phyloP scores from a whole-genome alignment of 371 early-diverging fungal genomes.

The Apophysomyces variabilis region DNA sequence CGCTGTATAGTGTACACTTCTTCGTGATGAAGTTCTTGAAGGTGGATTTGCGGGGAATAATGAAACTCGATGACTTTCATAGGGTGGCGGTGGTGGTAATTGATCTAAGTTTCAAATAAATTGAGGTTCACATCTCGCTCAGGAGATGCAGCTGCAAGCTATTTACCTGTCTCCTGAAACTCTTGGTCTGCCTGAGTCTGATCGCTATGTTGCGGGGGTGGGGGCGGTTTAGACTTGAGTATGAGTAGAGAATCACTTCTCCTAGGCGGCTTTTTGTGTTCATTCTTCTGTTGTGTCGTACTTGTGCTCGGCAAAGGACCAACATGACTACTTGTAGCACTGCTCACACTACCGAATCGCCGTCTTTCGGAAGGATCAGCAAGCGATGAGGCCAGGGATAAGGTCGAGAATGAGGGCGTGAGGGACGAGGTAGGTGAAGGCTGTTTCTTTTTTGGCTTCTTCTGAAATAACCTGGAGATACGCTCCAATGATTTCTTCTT shows the following conservation, averaged over 20 bases:
- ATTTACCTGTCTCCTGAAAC: conserved; percentile 11
- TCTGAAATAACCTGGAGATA: conserved; percentile 48
- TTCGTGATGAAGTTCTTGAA: conserved; percentile 4
- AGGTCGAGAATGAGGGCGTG: conserved; percentile 17
- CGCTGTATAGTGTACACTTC: not conserved
- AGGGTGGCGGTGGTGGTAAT: conserved; percentile 5
- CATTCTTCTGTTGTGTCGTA: conserved; percentile 5
- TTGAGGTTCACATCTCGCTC: conserved; percentile 8
- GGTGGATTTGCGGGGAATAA: not conserved
- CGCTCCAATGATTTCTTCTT: conserved; percentile 44
- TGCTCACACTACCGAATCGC: conserved; percentile 3
- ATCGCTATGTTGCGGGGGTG: conserved; percentile 4
- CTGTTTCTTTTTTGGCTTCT: conserved; percentile 38
- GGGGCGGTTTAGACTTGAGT: conserved; percentile 5
- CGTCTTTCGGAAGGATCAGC: conserved; percentile 4
- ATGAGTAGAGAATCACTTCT: conserved; percentile 2
- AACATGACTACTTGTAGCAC: conserved; percentile 6
- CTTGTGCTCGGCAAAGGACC: conserved; percentile 8
- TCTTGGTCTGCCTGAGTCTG: not conserved
- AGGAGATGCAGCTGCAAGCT: conserved; percentile 9
- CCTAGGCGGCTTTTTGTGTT: not conserved
- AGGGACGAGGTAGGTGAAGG: conserved; percentile 25
- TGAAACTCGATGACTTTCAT: conserved; percentile 12
- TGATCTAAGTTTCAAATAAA: not conserved
- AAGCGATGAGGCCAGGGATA: conserved; percentile 25